Conservation (phyloP, 805 yeast genomes). For the Schwanniomyces yamadae region DNA sequence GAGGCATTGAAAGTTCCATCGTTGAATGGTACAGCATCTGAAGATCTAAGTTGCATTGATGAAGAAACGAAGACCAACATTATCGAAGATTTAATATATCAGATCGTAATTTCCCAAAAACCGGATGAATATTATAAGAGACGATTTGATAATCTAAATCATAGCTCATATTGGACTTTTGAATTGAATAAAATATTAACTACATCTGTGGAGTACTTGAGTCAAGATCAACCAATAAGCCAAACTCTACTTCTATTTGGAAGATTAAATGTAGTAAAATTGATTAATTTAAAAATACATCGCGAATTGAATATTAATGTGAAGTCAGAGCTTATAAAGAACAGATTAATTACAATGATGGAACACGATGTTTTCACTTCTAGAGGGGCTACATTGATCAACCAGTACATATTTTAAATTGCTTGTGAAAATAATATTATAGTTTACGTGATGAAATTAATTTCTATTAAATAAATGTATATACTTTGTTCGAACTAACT, state of each 20-base stretch:
- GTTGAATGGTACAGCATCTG: no score
- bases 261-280: conserved; percentile 9
- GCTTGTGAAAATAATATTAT: not conserved
- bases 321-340: conserved; percentile 8
- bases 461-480: not conserved
- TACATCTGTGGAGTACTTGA: conserved; percentile 17
- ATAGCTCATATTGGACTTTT: conserved; percentile 17
- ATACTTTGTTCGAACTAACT: conserved; percentile 8
- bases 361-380: conserved; percentile 17
- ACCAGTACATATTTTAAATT: conserved; percentile 1
- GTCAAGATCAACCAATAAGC: conserved; percentile 5
- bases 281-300: conserved; percentile 4
- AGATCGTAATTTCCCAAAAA: conserved; percentile 4
- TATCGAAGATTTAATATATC: conserved; percentile 7
- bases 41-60: no score
- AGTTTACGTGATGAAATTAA: conserved; percentile 1
- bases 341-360: conserved; percentile 18
- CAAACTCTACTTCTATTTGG: conserved; percentile 8
- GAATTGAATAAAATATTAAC: conserved; percentile 15
- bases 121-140: conserved; percentile 13
- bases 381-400: conserved; percentile 5
- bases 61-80: not conserved
- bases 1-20: no score
- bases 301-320: conserved; percentile 6
- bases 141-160: conserved; percentile 7